These are phyloP conservation scores for Piper longum DNA, from an alignment of 164 flowering plant genomes.

Conservation along the genomic window DNA sequence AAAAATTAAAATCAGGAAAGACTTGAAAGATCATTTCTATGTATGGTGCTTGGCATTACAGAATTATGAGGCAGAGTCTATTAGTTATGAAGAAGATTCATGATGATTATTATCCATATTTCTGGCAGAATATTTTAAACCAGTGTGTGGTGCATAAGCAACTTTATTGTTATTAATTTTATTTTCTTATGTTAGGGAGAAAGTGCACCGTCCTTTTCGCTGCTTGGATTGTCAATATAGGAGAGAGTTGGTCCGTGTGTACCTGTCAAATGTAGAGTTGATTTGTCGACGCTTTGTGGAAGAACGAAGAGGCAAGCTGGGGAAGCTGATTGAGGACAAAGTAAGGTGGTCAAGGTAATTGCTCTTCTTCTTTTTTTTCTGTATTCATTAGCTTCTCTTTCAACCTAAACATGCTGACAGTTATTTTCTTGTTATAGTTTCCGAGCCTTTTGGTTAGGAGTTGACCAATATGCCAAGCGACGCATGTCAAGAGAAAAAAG, in stretches of 20 bases:
- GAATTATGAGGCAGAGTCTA: no score
- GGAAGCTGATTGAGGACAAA: constrained; percentile 73
- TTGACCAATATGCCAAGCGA: constrained; percentile 59
- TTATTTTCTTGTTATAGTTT: constrained; percentile 40
- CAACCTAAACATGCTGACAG: not conserved
- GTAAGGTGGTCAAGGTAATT: constrained; percentile 79
- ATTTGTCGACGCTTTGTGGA: constrained; percentile 78
- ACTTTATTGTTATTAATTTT: no score
- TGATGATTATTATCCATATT: no score
- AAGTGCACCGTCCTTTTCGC: constrained; percentile 77
- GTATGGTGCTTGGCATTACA: no score
- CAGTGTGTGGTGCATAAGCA: not conserved
- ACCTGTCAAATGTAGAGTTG: constrained; percentile 80
- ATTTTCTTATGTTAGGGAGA: constrained; percentile 47
- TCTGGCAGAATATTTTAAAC: no score
- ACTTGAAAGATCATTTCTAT: no score
- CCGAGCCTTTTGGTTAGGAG: constrained; percentile 73
- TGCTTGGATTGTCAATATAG: constrained; percentile 90
- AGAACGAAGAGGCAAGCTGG: constrained; percentile 75
- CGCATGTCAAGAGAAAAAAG: constrained; percentile 76
- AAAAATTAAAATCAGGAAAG: no score
- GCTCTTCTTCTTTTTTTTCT: not conserved
- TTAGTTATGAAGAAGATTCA: no score
- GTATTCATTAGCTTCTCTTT: not conserved
- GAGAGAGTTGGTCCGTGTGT: constrained; percentile 90